These are phyloP conservation scores for Candida neerlandica DNA, from an alignment of 1,139 yeast species.

Conservation along the genomic window DNA sequence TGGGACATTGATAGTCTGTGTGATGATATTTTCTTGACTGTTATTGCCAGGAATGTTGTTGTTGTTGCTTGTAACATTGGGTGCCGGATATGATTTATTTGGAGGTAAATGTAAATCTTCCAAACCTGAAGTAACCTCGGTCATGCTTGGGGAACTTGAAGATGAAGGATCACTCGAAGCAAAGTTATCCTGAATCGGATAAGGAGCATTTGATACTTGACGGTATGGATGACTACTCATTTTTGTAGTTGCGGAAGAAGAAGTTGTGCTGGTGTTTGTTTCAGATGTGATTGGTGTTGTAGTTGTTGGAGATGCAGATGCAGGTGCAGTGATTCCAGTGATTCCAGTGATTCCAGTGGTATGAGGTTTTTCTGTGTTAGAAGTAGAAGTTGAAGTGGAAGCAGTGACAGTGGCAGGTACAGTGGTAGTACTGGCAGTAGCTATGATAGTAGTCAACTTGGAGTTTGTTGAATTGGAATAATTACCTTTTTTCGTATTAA, in stretches of 20 bases:
- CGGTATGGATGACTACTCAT: slow-evolving; percentile 18
- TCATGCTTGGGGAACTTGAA: slow-evolving; percentile 13
- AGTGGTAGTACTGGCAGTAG: slow-evolving; percentile 1
- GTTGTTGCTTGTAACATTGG: slow-evolving; percentile 1
- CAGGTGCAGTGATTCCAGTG: background rate
- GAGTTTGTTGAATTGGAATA: background rate
- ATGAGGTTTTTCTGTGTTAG: background rate
- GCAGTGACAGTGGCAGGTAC: background rate
- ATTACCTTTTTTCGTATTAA: slow-evolving; percentile 5
- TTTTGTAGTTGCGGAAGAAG: too few relatives aligned
- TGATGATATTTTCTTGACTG: slow-evolving; percentile 1
- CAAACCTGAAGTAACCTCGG: slow-evolving; percentile 15
- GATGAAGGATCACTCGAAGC: slow-evolving; percentile 9
- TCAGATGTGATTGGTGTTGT: background rate
- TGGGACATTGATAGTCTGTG: slow-evolving; percentile 7
- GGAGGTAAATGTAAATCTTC: slow-evolving; percentile 18
- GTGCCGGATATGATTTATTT: slow-evolving; percentile 10
- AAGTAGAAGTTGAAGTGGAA: background rate
- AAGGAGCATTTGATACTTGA: slow-evolving; percentile 23
- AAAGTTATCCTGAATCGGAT: slow-evolving; percentile 24
- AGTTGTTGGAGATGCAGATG: background rate
- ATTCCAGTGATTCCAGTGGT: background rate
- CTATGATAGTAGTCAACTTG: slow-evolving; percentile 2
- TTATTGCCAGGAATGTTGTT: slow-evolving; percentile 1
- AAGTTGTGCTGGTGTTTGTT: background rate